Conservation (phyloP, 2,329 filamentous ascomycete species). For the Xylaria polymorpha region DNA sequence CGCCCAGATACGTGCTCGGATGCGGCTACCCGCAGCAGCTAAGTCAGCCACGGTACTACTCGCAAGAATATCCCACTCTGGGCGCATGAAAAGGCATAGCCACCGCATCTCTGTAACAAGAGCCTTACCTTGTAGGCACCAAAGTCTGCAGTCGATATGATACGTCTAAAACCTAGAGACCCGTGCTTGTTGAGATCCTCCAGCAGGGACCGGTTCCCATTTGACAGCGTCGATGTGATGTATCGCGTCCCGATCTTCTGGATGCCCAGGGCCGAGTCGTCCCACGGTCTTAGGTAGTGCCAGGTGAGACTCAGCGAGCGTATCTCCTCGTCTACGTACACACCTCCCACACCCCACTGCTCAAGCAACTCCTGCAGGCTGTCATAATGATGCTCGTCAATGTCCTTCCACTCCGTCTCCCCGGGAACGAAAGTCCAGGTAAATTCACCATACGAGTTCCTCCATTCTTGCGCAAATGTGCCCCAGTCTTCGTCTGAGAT, state of each 20-base stretch:
- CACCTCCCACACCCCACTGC: constrained; percentile 64
- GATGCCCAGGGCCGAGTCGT: constrained; percentile 70
- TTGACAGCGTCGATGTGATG: constrained; percentile 75
- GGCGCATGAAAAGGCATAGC: constrained; percentile 4
- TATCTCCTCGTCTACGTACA: constrained; percentile 73
- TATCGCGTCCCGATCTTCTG: constrained; percentile 63
- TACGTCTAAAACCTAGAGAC: constrained; percentile 68
- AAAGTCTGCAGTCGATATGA: constrained; percentile 78
- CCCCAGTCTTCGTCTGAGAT: constrained; percentile 71
- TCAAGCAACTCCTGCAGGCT: constrained; percentile 69
- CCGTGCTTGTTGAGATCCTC: constrained; percentile 70
- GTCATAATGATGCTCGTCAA: constrained; percentile 77
- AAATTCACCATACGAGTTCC: constrained; percentile 71
- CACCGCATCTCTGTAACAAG: constrained; percentile 17
- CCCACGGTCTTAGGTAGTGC: constrained; percentile 79
- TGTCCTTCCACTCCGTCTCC: constrained; percentile 68
- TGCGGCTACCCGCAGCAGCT: constrained; percentile 59
- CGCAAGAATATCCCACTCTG: constrained; percentile 3
- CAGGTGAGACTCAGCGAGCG: constrained; percentile 73
- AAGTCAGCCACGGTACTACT: constrained; percentile 27
- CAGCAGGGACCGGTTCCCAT: constrained; percentile 77
- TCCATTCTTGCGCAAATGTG: constrained; percentile 77
- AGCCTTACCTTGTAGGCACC: constrained; percentile 71
- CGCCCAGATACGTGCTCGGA: constrained; percentile 74
- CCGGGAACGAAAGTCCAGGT: constrained; percentile 63